These are phyloP conservation scores for Posidonia oceanica DNA, from an alignment of 116 monocot species.

Conservation along the genomic window DNA sequence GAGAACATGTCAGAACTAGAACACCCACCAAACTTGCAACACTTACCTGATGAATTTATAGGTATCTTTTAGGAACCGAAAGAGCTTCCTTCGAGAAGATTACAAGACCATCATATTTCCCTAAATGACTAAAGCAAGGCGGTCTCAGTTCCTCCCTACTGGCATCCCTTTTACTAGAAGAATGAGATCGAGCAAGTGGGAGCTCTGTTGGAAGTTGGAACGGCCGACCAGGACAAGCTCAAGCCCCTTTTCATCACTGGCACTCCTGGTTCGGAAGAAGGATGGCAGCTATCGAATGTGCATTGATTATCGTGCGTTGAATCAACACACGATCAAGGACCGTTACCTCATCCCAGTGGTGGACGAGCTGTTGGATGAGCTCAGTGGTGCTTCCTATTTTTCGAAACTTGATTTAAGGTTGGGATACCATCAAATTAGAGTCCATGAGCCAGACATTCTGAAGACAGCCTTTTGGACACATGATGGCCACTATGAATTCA, in stretches of 20 bases:
- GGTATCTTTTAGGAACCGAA: not conserved
- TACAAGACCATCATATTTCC: not conserved
- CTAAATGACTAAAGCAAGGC: not conserved
- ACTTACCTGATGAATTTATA: not conserved
- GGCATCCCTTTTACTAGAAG: not conserved
- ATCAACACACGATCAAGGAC: not conserved
- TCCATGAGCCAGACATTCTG: not conserved
- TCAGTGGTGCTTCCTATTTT: not conserved
- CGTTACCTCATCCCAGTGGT: not conserved
- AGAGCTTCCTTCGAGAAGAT: not conserved
- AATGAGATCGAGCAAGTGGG: not conserved
- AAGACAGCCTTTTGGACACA: constrained; percentile 1
- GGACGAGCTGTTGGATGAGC: constrained; percentile 4
- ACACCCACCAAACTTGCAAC: not conserved
- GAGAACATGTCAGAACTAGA: not conserved
- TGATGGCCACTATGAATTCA: constrained; percentile 5
- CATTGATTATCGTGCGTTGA: not conserved
- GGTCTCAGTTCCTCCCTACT: not conserved
- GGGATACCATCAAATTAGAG: not conserved
- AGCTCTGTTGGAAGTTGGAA: not conserved
- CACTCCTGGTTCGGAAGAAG: not conserved
- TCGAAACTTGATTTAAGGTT: constrained; percentile 1
- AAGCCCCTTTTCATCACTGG: not conserved
- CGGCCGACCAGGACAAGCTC: not conserved
- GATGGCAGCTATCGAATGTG: not conserved